Base-by-base conservation (phyloP, 83 land plant species). In the Diphasiastrum complanatum region DNA sequence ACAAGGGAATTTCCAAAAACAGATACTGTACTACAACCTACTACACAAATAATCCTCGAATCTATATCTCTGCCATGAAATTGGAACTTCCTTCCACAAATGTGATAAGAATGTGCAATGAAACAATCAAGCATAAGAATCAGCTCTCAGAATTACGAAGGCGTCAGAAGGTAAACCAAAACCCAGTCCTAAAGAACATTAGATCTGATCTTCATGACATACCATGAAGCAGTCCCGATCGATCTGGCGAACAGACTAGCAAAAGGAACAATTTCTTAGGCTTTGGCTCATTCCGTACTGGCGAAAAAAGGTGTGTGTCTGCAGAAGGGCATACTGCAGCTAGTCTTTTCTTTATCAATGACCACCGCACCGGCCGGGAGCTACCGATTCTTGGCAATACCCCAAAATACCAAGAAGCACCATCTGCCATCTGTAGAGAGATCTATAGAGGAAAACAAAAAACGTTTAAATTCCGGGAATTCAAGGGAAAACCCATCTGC, bases 381-480 rank as follows among this genome's bases (percentile, higher is more conserved):
- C 75, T 56, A 25, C 36, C 29, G 24, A 59, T 48, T 46, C 55
- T 61, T 29, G 92, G 89, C 45, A 76, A 59, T 29, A 87, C 96
- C 88, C 85, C 85, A 84, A 26, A 75, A 63, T 31, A 87, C 83
- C 3, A 87, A 64, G 60, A 70, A 84, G 59, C 89, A 87, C 92
- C 89, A 87, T 33, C 63, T 78, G 33, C 92, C 89, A 72, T 87
- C 92, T 1, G 89, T 84, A 19, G 89, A 84, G 33, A 87, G 27
- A 77, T 87, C 92, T 87, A 38, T 41, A 61, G 0, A 48, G 2
- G 22, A 46, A 4, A 55, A 34, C 47, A 45, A 12, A 67, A 48
- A 36, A 48, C 18, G 67, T 60, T 43, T 45, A 3, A 25, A 52
- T 24, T 5, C 27, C 31, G 31, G 27, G 31, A 24, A 5, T 28